A percentile compares a stretch with the other conserved stretches of the same genome.
phyloP scores from a whole-genome alignment of 73 alveolate genomes.

The Paramecium octaurelia region DNA sequence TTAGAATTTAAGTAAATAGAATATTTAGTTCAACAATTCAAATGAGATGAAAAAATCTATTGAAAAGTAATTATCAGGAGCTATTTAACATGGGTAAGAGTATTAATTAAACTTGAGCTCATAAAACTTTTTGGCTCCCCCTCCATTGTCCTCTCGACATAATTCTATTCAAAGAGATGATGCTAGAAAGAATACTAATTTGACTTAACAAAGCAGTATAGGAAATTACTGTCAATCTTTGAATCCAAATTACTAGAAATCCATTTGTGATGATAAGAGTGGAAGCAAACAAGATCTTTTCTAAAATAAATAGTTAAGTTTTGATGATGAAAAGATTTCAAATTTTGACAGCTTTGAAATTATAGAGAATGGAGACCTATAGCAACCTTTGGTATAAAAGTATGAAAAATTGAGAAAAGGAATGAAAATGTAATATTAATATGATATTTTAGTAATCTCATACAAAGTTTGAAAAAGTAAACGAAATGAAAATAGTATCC shows the following conservation, averaged over 20 bases:
- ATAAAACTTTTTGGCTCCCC: slow-evolving; percentile 11
- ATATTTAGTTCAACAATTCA: background rate
- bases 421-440: background rate
- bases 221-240: background rate
- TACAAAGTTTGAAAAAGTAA: background rate
- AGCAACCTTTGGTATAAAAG: background rate
- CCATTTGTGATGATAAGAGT: background rate
- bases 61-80: slow-evolving; percentile 33
- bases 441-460: background rate
- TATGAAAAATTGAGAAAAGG: background rate
- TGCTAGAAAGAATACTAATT: background rate
- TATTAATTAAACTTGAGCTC: background rate
- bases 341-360: background rate
- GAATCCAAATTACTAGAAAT: background rate
- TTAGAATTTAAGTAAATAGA: slow-evolving; percentile 9
- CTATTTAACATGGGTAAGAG: background rate
- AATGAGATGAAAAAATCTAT: slow-evolving; percentile 41
- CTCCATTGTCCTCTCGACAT: background rate
- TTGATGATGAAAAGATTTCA: background rate
- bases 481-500: background rate
- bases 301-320: background rate
- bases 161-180: background rate
- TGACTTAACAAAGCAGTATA: background rate
- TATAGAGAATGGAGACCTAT: background rate
- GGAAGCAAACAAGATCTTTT: background rate